Evolutionary conservation across 176 grass and related monocot genomes (phyloP).

Genomic region (Ananas comosus): DNA sequence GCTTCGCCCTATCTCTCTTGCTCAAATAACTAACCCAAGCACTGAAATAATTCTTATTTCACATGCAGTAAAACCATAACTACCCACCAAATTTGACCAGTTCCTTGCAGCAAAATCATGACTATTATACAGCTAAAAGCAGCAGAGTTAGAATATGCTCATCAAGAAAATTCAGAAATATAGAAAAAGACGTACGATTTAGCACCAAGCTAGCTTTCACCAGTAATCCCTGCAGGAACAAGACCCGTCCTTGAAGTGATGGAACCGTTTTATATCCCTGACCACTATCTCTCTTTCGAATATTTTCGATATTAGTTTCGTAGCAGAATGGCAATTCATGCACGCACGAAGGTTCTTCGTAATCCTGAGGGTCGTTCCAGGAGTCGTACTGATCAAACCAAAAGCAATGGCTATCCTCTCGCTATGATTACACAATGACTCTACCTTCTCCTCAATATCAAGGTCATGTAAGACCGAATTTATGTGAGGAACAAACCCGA

Average conservation of each 20-base stretch:
- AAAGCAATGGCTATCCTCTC: slow-evolving; percentile 25
- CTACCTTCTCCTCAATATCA: slow-evolving; percentile 18
- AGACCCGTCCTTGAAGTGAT: slow-evolving; percentile 13
- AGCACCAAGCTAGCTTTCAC: slow-evolving; percentile 5
- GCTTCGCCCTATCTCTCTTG: too few species aligned
- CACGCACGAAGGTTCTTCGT: slow-evolving; percentile 22
- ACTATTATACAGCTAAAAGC: too few species aligned
- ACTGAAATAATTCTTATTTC: too few species aligned
- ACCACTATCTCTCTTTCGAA: slow-evolving; percentile 8
- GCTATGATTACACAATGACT: slow-evolving; percentile 17
- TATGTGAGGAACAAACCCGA: slow-evolving; percentile 18
- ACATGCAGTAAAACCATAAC: too few species aligned
- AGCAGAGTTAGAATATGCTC: too few species aligned
- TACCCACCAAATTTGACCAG: too few species aligned
- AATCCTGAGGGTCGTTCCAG: slow-evolving; percentile 16
- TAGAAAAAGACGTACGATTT: too few species aligned
- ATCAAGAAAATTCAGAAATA: too few species aligned
- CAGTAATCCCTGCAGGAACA: slow-evolving; percentile 25
- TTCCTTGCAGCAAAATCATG: too few species aligned
- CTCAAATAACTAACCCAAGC: too few species aligned
- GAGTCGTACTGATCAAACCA: slow-evolving; percentile 10
- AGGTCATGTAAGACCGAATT: slow-evolving; percentile 18
- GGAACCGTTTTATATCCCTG: slow-evolving; percentile 14
- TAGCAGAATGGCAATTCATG: slow-evolving; percentile 21
- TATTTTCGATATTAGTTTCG: slow-evolving; percentile 16